These are phyloP conservation scores for Gossypium lobatum DNA, from an alignment of 441 rosid species.

Conservation along the genomic window DNA sequence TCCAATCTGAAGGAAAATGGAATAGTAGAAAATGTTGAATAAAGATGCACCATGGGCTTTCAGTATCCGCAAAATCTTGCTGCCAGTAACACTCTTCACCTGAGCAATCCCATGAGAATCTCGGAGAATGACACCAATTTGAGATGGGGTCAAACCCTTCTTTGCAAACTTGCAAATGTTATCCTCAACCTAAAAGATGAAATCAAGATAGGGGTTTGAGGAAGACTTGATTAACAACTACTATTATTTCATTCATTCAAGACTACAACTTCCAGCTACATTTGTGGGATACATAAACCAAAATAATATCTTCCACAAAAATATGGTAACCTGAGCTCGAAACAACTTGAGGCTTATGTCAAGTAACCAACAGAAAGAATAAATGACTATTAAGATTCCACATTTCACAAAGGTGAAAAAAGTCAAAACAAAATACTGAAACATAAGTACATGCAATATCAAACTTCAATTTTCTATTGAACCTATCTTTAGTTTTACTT, in stretches of 20 bases:
- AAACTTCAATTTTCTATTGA: background rate
- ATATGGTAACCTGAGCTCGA: background rate
- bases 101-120: conserved; percentile 82
- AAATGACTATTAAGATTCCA: background rate
- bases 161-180: conserved; percentile 77
- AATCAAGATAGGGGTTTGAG: background rate
- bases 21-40: background rate
- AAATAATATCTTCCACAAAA: background rate
- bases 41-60: conserved; percentile 50
- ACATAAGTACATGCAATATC: background rate
- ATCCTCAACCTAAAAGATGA: conserved; percentile 50
- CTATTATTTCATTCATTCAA: background rate
- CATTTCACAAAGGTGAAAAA: background rate
- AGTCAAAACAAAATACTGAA: background rate
- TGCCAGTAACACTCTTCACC: conserved; percentile 68
- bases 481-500: background rate
- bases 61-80: conserved; percentile 63
- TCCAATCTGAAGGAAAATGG: background rate
- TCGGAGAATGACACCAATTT: conserved; percentile 79
- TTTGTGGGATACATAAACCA: background rate
- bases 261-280: background rate
- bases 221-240: background rate
- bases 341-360: background rate
- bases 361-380: background rate
- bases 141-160: conserved; percentile 77